phyloP scores from a whole-genome alignment of 2,329 filamentous ascomycete species.

The Phialophora macrospora region DNA sequence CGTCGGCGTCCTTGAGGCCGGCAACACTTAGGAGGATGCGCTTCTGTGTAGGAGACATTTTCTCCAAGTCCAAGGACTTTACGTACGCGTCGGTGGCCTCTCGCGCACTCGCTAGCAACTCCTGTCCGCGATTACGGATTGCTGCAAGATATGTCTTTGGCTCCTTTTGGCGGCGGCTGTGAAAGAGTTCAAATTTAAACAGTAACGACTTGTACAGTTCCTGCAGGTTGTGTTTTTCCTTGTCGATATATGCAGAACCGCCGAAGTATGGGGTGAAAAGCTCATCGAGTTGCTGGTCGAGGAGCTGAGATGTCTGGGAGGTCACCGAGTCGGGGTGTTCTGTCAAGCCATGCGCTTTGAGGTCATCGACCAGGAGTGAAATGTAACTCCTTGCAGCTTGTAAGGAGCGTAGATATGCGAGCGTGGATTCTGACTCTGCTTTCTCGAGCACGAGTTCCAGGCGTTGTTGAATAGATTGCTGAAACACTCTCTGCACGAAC shows the following conservation, averaged over 20 bases:
- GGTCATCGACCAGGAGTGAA: constrained; percentile 81
- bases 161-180: constrained; percentile 77
- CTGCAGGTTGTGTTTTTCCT: constrained; percentile 70
- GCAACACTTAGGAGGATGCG: constrained; percentile 88
- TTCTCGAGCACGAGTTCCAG: constrained; percentile 96
- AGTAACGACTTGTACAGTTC: constrained; percentile 87
- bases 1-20: constrained; percentile 74
- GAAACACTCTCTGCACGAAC: constrained; percentile 94
- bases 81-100: constrained; percentile 74
- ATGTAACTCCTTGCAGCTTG: constrained; percentile 93
- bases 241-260: constrained; percentile 68
- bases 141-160: constrained; percentile 92
- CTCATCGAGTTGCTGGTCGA: constrained; percentile 71
- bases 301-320: constrained; percentile 73
- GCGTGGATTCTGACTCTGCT: constrained; percentile 84
- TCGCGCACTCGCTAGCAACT: constrained; percentile 83
- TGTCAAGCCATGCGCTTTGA: constrained; percentile 91
- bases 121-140: constrained; percentile 84
- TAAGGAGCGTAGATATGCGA: constrained; percentile 87
- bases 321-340: constrained; percentile 93
- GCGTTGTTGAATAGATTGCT: constrained; percentile 95
- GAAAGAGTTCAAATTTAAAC: constrained; percentile 97
- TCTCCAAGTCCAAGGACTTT: constrained; percentile 83
- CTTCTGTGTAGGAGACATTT: constrained; percentile 85
- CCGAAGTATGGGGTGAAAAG: constrained; percentile 70